Base-by-base conservation (phyloP, 2,329 filamentous ascomycete genomes). In the Botrytis paeoniae region DNA sequence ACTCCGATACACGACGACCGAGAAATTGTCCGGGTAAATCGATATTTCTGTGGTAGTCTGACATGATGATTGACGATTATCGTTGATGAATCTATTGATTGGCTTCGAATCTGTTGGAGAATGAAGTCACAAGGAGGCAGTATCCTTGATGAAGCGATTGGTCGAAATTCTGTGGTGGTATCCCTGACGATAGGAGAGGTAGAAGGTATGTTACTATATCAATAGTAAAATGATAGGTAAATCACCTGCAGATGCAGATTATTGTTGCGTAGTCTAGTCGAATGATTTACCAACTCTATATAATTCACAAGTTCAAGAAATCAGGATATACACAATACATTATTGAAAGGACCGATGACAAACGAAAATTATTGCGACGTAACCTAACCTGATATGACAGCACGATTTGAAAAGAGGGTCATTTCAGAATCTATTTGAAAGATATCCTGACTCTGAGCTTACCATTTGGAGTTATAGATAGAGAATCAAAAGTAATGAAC, bases 371-470 rank as follows among this genome's bases (percentile, higher is more conserved):
- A 14, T 3, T 3, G 22, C 2, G 48, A 51, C 0, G 4, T 12
- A 5, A n/a, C 2, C 1, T 51, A 4, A 16, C 4, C 48, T 51
- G 1, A n/a, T n/a, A n/a, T 51, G 1, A 1, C 12, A 3, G 25
- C 2, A 1, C 0, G 16, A n/a, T 14, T 6, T 51, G 48, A n/a
- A n/a, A n/a, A 12, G 25, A n/a, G 4, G 1, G 4, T n/a, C 25
- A n/a, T n/a, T 3, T 51, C 10, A n/a, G 48, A 51, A 14, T 4
- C 10, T 51, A 16, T 54, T 16, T 9, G 51, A 32, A 32, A 18
- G 51, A 57, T 54, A 29, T 29, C 3, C 3, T 9, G 51, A 1
- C 51, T 29, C 3, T 18, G 14, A 29, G 14, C 14, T 7, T 18
- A 57, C 14, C 6, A 6, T 57, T 18, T 3, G 1, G 2, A 29